A percentile compares a stretch with the other conserved stretches of the same genome.
phyloP scores from a whole-genome alignment of 2,329 filamentous ascomycete genomes.

The Pseudogymnoascus sp. region DNA sequence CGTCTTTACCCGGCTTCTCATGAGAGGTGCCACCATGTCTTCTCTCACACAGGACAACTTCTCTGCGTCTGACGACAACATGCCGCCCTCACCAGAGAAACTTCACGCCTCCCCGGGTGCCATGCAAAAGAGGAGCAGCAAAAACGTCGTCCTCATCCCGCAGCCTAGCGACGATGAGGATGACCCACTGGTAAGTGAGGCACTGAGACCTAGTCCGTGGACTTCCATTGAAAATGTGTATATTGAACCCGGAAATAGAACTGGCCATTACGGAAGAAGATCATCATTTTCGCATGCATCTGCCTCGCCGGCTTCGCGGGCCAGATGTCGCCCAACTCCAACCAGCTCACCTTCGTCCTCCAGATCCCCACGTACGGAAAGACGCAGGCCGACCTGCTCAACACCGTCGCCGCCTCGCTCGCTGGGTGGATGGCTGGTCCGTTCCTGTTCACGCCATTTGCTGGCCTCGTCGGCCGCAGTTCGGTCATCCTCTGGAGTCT shows the following conservation, averaged over 20 bases:
- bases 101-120: neutral
- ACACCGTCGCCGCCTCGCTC: slow-evolving; percentile 12
- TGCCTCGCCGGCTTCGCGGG: slow-evolving; percentile 5
- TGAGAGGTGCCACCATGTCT: neutral
- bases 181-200: slow-evolving; percentile 34
- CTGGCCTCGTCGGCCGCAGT: slow-evolving; percentile 15
- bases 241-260: neutral
- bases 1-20: neutral
- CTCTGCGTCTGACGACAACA: neutral
- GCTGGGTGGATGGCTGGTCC: slow-evolving; percentile 19
- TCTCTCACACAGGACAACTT: neutral
- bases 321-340: slow-evolving; percentile 5
- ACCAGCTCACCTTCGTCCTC: slow-evolving; percentile 7
- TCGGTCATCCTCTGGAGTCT: slow-evolving; percentile 20
- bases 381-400: slow-evolving; percentile 1
- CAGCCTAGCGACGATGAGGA: slow-evolving; percentile 39
- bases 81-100: neutral
- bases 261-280: slow-evolving; percentile 6
- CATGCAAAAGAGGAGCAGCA: slow-evolving; percentile 4
- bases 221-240: neutral
- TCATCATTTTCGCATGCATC: neutral
- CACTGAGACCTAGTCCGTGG: neutral
- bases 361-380: slow-evolving; percentile 1
- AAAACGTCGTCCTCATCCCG: slow-evolving; percentile 34
- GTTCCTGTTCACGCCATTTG: slow-evolving; percentile 18